phyloP scores from a whole-genome alignment of 148 eudicot genomes.

The Arbutus unedo region DNA sequence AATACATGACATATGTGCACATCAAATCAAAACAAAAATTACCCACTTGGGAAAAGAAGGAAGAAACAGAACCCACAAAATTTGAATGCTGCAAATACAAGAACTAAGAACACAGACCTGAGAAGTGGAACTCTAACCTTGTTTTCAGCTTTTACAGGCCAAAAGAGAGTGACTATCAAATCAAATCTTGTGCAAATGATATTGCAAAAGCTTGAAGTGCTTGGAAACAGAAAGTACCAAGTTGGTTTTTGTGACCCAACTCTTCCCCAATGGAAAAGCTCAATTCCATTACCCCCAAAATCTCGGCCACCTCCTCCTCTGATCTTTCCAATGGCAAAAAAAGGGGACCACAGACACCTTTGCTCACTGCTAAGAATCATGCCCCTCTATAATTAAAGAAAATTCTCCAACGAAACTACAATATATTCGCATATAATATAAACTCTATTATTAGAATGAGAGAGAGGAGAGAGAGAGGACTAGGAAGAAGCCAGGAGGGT shows the following conservation, averaged over 20 bases:
- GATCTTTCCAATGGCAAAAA: conserved; percentile 12
- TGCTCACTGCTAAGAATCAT: conserved; percentile 11
- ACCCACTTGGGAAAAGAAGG: background rate
- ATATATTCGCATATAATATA: background rate
- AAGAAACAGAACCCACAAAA: conserved; percentile 5
- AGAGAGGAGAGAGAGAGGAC: background rate
- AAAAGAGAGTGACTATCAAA: conserved; percentile 2
- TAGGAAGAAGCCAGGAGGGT: background rate
- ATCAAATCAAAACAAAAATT: background rate
- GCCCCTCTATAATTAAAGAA: background rate
- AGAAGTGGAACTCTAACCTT: conserved; percentile 17
- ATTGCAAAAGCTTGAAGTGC: conserved; percentile 4
- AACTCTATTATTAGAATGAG: background rate
- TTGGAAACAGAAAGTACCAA: background rate
- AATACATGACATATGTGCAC: background rate
- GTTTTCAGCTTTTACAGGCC: conserved; percentile 9
- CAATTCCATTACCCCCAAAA: conserved; percentile 20
- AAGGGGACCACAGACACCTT: conserved; percentile 14
- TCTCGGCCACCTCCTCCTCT: conserved; percentile 26
- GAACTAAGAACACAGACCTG: background rate
- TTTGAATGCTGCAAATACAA: background rate
- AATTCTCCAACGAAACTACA: background rate
- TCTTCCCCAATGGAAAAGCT: conserved; percentile 16
- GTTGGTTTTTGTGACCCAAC: background rate
- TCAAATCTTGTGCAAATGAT: conserved; percentile 7